Evolutionary conservation across 345 rosid species (phyloP), one percentile per base, ranked within the genome.

Genomic region (Limnanthes douglasii): DNA sequence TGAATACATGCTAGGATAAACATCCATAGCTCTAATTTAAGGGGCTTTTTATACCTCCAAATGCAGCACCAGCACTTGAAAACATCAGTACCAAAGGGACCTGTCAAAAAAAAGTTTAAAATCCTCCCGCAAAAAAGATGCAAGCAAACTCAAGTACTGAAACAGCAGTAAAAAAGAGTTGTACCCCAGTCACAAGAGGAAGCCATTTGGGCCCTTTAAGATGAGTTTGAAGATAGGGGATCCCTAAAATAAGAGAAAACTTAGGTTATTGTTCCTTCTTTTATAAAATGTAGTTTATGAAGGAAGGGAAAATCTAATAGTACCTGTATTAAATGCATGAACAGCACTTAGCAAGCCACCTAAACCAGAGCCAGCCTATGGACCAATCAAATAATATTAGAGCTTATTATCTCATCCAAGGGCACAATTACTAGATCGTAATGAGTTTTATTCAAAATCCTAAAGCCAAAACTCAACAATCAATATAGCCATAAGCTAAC

Each of bases 281-380:
- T 35, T 22, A 11, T 17, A 48, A 24, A 2, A 43, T 26, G 19
- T 24, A 37, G 6, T 9, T 7, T 41, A 15, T 9, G 22, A 4
- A 17, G 9, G 2, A 33, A 5, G 25, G 44, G 44, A 25, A 45
- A 43, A 39, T 27, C 39, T 5, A 41, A 47, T 14, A 8, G 27
- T 59, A 79, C 93, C 79, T 32, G 94, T 72, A 43, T 84, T 84
- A 46, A 84, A 60, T 53, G 79, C 79, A 60, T 84, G 70, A 43
- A 80, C 73, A 14, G 85, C 88, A 63, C 92, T 73, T 52, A 80
- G 96, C 82, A 90, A 50, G 39, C 70, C 86, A 60, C 92, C 92
- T 44, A 84, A 50, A 30, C 94, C 95, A 23, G 86, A 65, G 33
- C 95, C 95, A 60, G 90, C 86, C 97, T 74, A 59, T 18, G 31